Evolutionary conservation across 306 rosid species (phyloP), one percentile per base, ranked within the genome.

Genomic region (Ormosia semicastrata): DNA sequence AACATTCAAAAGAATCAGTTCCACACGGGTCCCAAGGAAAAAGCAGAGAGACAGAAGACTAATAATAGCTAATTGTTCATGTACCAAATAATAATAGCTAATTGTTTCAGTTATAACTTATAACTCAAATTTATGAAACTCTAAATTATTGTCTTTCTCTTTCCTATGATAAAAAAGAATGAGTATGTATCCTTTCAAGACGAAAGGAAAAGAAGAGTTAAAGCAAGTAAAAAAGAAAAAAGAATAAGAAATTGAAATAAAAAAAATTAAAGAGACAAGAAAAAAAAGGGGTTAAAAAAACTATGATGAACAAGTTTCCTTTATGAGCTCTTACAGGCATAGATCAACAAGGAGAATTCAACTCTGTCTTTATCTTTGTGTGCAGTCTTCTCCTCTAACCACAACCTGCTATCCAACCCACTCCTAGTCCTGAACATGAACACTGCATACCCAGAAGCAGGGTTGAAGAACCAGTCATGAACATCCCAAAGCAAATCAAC

Each of bases 401-500:
- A 92, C 40, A 95, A 84, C 70, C 99, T 86, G 83, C 94, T 92
- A 71, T 93, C 99, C 87, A 92, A 85, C 0, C 97, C 97, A 82
- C 90, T 91, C 69, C 99, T 93, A 0, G 93, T 93, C 41, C 98
- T 91, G 86, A 95, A 93, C 99, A 95, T 90, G 75, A 95, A 95
- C 54, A 95, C 98, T 0, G 93, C 98, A 82, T 57, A 80, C 0
- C 96, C 92, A 75, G 91, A 87, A 66, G 81, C 58, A 7, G 89
- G 78, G 32, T 78, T 88, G 74, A 93, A 95, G 59, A 95, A 93
- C 99, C 99, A 95, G 14, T 92, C 98, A 81, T 95, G 98, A 81
- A 95, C 97, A 87, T 95, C 99, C 99, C 99, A 95, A 41, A 95
- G 77, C 90, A 93, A 82, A 92, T 95, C 99, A 58, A 95, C 98